phyloP scores from a whole-genome alignment of 768 basidiomycete genomes.

The Russula sp. region DNA sequence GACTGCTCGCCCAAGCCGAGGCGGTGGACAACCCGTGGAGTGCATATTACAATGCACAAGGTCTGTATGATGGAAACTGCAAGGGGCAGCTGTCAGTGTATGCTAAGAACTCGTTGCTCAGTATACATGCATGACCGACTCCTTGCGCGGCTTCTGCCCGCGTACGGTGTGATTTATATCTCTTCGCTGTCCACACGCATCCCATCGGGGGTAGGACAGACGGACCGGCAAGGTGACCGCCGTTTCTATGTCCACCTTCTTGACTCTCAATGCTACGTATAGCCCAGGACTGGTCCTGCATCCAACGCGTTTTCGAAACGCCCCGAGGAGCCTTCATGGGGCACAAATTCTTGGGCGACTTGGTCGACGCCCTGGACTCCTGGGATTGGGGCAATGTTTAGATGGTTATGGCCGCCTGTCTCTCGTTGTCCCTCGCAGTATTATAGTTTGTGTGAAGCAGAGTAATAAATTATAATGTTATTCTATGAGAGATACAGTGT shows the following conservation, averaged over 20 bases:
- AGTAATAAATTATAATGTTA: constrained; percentile 9
- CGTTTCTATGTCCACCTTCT: background rate
- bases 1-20: constrained; percentile 8
- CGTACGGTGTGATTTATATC: constrained; percentile 7
- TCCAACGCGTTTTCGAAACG: constrained; percentile 8
- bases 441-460: background rate
- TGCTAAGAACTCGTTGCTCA: background rate
- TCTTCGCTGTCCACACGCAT: constrained; percentile 4
- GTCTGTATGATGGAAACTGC: background rate
- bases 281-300: constrained; percentile 8
- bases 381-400: background rate
- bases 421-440: background rate
- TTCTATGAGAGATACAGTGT: background rate
- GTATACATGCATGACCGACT: constrained; percentile 19
- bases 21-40: constrained; percentile 11
- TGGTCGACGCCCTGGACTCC: background rate
- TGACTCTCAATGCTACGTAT: background rate
- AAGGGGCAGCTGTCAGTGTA: background rate
- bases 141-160: constrained; percentile 9
- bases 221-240: background rate
- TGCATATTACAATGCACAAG: constrained; percentile 20
- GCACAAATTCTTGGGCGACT: background rate
- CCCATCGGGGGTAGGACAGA: background rate
- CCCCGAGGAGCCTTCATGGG: constrained; percentile 11
- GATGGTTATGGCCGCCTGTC: background rate